A percentile compares a stretch with the other conserved stretches of the same genome.
These are phyloP conservation scores for Yamagishiella unicocca DNA, from an alignment of 139 green algal genomes.

Conservation along the genomic window DNA sequence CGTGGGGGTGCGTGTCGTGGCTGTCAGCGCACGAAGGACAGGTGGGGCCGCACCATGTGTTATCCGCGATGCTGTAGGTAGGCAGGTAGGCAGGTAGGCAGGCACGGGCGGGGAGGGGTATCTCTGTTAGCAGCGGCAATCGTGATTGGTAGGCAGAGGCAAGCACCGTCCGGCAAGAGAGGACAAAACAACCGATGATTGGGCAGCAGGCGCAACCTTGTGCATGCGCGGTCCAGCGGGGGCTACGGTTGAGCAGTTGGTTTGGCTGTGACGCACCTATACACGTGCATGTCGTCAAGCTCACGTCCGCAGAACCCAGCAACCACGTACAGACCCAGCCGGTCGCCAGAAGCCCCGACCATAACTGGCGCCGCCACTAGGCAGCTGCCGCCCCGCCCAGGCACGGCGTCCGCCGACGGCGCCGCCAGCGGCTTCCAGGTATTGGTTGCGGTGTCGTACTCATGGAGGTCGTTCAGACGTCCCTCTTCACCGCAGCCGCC, in stretches of 20 bases:
- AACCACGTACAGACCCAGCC: slow-evolving; percentile 54
- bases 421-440: slow-evolving; percentile 63
- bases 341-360: slow-evolving; percentile 5
- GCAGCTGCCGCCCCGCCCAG: slow-evolving; percentile 33
- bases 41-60: slow-evolving; percentile 39
- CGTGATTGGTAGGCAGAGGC: too few relatives aligned
- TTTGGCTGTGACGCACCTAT: slow-evolving; percentile 31
- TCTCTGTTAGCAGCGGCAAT: too few relatives aligned
- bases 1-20: neutral
- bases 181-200: too few relatives aligned
- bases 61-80: slow-evolving; percentile 33
- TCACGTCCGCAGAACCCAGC: slow-evolving; percentile 65
- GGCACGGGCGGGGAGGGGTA: neutral
- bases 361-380: slow-evolving; percentile 39
- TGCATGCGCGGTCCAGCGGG: too few relatives aligned
- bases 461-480: slow-evolving; percentile 66
- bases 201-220: too few relatives aligned
- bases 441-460: slow-evolving; percentile 50
- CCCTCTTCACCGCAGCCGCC: slow-evolving; percentile 67
- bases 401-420: neutral
- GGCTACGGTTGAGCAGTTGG: too few relatives aligned
- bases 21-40: slow-evolving; percentile 48
- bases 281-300: slow-evolving; percentile 51
- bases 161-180: too few relatives aligned
- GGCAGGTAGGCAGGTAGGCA: neutral